Conservation (phyloP, 2,329 filamentous ascomycete genomes). For the Neoscytalidium dimidiatum region DNA sequence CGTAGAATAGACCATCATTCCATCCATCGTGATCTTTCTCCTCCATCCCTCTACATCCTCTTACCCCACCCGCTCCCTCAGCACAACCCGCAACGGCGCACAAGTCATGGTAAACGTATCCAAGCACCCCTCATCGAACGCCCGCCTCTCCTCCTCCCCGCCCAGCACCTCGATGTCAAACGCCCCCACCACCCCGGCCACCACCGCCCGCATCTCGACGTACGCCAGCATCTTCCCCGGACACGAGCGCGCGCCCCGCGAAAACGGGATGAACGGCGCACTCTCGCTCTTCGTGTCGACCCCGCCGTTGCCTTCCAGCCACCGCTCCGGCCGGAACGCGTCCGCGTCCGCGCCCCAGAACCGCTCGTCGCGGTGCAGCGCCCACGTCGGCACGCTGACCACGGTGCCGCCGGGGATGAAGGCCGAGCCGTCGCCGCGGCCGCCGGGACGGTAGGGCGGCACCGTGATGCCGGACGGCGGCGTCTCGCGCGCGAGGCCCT, state of each 20-base stretch:
- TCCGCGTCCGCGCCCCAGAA: background rate
- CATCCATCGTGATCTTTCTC: background rate
- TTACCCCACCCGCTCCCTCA: conserved; percentile 18
- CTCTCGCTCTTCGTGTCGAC: background rate
- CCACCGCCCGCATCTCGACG: conserved; percentile 23
- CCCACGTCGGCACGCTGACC: conserved; percentile 25
- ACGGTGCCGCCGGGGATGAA: conserved; percentile 35
- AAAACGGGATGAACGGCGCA: conserved; percentile 13
- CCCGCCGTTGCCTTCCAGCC: conserved; percentile 8
- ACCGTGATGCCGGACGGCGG: conserved; percentile 40
- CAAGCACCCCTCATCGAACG: conserved; percentile 21
- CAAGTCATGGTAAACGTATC: conserved; percentile 26
- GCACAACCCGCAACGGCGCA: conserved; percentile 30
- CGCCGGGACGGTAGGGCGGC: background rate
- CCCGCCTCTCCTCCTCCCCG: conserved; percentile 24
- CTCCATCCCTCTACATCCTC: background rate
- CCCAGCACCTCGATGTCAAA: conserved; percentile 26
- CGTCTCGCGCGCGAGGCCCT: conserved; percentile 34
- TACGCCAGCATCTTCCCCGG: conserved; percentile 27
- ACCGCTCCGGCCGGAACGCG: conserved; percentile 8
- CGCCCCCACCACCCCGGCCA: conserved; percentile 24
- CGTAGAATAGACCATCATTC: no score
- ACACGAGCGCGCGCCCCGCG: background rate
- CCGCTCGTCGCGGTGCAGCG: conserved; percentile 22
- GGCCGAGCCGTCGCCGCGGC: conserved; percentile 24